Conservation (phyloP, 2,329 filamentous ascomycete species). For the Dactylonectria estremocensis region DNA sequence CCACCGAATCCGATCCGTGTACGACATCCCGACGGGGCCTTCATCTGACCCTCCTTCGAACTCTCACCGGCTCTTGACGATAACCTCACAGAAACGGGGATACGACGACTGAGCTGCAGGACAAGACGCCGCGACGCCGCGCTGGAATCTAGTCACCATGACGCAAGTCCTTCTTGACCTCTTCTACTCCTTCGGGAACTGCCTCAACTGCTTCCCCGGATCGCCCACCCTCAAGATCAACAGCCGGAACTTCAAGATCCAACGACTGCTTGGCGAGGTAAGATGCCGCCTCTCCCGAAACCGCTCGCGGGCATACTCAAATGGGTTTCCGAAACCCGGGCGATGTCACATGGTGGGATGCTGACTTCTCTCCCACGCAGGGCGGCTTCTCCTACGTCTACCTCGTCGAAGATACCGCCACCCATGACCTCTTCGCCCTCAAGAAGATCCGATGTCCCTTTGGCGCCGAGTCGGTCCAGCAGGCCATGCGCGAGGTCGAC, state of each 20-base stretch:
- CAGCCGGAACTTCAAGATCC: conserved; percentile 93
- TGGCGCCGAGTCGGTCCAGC: conserved; percentile 94
- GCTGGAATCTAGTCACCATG: conserved; percentile 64
- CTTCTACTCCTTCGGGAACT: conserved; percentile 92
- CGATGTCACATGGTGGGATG: background rate
- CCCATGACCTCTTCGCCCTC: conserved; percentile 88
- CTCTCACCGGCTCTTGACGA: conserved; percentile 15
- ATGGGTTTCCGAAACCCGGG: background rate
- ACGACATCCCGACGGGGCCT: conserved; percentile 5
- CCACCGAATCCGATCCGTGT: background rate
- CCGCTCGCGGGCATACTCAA: background rate
- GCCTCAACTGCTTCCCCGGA: conserved; percentile 95
- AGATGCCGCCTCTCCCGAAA: conserved; percentile 40
- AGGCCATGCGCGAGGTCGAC: conserved; percentile 96
- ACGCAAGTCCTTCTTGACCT: conserved; percentile 89
- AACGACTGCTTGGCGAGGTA: conserved; percentile 93
- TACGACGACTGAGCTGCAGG: background rate
- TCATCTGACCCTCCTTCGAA: background rate
- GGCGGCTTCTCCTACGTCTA: conserved; percentile 99
- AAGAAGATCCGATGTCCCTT: conserved; percentile 99
- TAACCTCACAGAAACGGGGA: conserved; percentile 5
- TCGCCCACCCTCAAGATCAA: conserved; percentile 97
- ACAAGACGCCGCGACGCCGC: background rate
- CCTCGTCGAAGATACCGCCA: conserved; percentile 91
- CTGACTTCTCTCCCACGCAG: conserved; percentile 59